These are phyloP conservation scores for Boletus vermiculosoides DNA, from an alignment of 768 basidiomycete genomes.

Conservation along the genomic window DNA sequence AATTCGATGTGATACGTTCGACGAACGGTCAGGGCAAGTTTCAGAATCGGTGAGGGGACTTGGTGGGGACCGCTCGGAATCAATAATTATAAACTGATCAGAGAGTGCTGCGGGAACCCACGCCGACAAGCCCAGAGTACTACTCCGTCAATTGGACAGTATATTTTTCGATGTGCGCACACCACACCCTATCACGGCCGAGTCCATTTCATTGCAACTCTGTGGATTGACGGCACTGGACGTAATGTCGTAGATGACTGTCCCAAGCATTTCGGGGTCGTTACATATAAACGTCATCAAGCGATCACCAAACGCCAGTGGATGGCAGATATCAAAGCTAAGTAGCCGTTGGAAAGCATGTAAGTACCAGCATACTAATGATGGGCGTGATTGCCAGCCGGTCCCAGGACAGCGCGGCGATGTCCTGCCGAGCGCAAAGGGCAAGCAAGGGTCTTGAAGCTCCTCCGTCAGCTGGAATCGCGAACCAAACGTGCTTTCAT, in stretches of 20 bases:
- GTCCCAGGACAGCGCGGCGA: no score
- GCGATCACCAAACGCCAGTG: background rate
- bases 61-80: no score
- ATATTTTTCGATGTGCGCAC: no score
- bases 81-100: no score
- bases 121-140: no score
- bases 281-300: background rate
- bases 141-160: no score
- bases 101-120: no score
- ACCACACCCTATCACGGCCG: no score
- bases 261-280: background rate
- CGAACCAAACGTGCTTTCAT: background rate
- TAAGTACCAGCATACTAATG: background rate
- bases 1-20: no score
- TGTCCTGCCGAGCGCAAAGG: background rate
- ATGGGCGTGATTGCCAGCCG: background rate
- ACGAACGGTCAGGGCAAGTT: background rate
- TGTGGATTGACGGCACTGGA: no score
- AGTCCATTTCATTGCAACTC: no score
- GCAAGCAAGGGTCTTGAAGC: background rate
- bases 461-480: background rate
- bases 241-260: no score
- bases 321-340: background rate
- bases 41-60: background rate
- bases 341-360: constrained; percentile 12